Evolutionary conservation across 2,329 filamentous ascomycete species (phyloP), one percentile per base, ranked within the genome.

Genomic region (Scorias spongiosa): DNA sequence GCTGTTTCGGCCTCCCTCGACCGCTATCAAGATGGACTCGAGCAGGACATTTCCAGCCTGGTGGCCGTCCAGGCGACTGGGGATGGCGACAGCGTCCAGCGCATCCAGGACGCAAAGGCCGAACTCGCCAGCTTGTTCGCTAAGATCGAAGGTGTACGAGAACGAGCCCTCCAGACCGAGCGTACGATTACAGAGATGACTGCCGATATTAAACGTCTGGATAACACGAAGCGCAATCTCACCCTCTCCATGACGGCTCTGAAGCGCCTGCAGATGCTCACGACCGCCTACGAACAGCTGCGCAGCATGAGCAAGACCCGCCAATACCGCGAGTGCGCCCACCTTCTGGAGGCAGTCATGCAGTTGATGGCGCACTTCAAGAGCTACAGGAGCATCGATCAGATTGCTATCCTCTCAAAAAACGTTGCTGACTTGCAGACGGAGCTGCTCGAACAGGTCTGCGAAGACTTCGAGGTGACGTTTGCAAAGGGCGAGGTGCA

Each of bases 341-440:
- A 93, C 55, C 71, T 98, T 47, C 70, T 98, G 45, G 86, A 94
- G 66, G 91, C 91, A 9, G 91, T 98, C 29, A 76, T 98, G 46
- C 91, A 98, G 72, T 78, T 98, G 39, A 95, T 96, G 84, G 84
- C 84, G 52, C 88, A 98, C 66, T 98, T 98, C 74, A 93, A 94
- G 67, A 93, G 85, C 63, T 98, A 96, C 63, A 74, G 91, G 46
- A 94, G 87, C 54, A 96, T 98, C 54, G 89, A 96, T 60, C 91
- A 98, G 71, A 96, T 98, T 59, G 91, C 91, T 26, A 84, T 84
- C 1, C 71, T 98, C 49, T 93, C 86, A 59, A 79, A 86, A 42
- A 93, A 93, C 55, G 91, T 98, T 30, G 82, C 87, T 5, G 91
- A 96, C 55, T 72, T 98, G 50, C 91, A 98, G 66, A 72, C 88